Percentiles rank a stretch among this genome's conserved stretches.
phyloP scores from a whole-genome alignment of 768 basidiomycete species.

The Boletus rubropictus region DNA sequence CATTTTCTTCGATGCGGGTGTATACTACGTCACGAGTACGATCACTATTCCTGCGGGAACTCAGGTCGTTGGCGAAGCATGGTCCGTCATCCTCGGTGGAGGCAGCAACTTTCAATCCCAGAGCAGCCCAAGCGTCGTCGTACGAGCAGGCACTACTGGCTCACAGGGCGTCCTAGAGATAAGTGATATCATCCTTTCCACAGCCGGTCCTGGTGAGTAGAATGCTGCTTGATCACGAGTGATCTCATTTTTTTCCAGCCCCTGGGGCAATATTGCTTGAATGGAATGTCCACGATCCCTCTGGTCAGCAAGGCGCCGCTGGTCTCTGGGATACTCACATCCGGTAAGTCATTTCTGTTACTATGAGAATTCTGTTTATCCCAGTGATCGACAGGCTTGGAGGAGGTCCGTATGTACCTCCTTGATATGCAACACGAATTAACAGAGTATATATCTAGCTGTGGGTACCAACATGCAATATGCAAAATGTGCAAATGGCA shows the following conservation, averaged over 20 bases:
- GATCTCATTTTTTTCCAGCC: constrained; percentile 16
- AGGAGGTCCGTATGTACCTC: constrained; percentile 16
- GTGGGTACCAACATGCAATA: constrained; percentile 48
- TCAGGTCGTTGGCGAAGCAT: constrained; percentile 47
- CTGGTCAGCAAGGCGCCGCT: constrained; percentile 45
- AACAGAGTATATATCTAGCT: constrained; percentile 27
- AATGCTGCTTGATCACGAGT: background rate
- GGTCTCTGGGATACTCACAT: constrained; percentile 49
- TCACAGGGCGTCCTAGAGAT: constrained; percentile 55
- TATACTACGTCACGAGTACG: constrained; percentile 43
- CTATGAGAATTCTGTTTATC: background rate
- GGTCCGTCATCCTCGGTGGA: constrained; percentile 42
- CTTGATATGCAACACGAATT: background rate
- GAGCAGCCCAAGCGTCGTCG: constrained; percentile 34
- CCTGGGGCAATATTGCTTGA: constrained; percentile 46
- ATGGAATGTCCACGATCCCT: constrained; percentile 58
- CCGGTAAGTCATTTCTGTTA: constrained; percentile 12
- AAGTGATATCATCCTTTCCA: constrained; percentile 56
- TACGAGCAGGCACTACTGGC: constrained; percentile 40
- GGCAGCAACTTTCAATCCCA: constrained; percentile 39
- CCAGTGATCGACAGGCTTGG: constrained; percentile 17
- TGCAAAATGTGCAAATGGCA: constrained; percentile 39
- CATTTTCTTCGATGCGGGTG: constrained; percentile 72
- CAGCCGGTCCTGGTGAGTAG: constrained; percentile 40
- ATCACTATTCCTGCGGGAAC: constrained; percentile 43